A percentile compares a stretch with the other conserved stretches of the same genome.
These are phyloP conservation scores for Amanita subjunquillea DNA, from an alignment of 768 basidiomycete species.

Conservation along the genomic window DNA sequence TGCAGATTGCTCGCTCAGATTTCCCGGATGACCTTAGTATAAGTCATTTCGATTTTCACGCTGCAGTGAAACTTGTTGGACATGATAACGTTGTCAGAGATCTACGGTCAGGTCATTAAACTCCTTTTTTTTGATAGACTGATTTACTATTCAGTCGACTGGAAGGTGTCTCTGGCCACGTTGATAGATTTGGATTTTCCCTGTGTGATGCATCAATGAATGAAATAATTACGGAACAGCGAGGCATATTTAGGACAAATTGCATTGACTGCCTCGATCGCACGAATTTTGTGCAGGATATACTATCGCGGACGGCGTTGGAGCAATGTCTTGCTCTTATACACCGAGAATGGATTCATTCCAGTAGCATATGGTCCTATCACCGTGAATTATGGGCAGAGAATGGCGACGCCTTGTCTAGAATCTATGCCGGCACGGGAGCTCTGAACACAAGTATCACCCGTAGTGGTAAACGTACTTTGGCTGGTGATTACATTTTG, in stretches of 20 bases:
- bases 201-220: slow-evolving; percentile 59
- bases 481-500: slow-evolving; percentile 49
- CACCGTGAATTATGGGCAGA: slow-evolving; percentile 97
- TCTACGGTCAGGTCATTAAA: slow-evolving; percentile 35
- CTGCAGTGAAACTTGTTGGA: slow-evolving; percentile 66
- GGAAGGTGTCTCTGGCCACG: slow-evolving; percentile 45
- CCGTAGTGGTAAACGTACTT: slow-evolving; percentile 85
- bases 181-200: slow-evolving; percentile 81
- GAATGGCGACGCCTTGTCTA: slow-evolving; percentile 87
- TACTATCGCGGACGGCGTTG: slow-evolving; percentile 72
- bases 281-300: slow-evolving; percentile 96
- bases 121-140: not conserved
- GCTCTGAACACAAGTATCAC: slow-evolving; percentile 96
- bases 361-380: slow-evolving; percentile 64
- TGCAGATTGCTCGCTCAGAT: slow-evolving; percentile 51
- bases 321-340: slow-evolving; percentile 77
- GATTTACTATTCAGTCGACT: slow-evolving; percentile 33
- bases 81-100: slow-evolving; percentile 81
- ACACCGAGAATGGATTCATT: slow-evolving; percentile 66
- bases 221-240: slow-evolving; percentile 78
- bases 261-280: slow-evolving; percentile 95
- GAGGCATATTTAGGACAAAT: slow-evolving; percentile 88
- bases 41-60: slow-evolving; percentile 93
- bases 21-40: slow-evolving; percentile 65
- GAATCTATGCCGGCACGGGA: slow-evolving; percentile 90